A percentile compares a stretch with the other conserved stretches of the same genome.
phyloP scores from a whole-genome alignment of 805 yeast species.

The Metschnikowia reukaufii region DNA sequence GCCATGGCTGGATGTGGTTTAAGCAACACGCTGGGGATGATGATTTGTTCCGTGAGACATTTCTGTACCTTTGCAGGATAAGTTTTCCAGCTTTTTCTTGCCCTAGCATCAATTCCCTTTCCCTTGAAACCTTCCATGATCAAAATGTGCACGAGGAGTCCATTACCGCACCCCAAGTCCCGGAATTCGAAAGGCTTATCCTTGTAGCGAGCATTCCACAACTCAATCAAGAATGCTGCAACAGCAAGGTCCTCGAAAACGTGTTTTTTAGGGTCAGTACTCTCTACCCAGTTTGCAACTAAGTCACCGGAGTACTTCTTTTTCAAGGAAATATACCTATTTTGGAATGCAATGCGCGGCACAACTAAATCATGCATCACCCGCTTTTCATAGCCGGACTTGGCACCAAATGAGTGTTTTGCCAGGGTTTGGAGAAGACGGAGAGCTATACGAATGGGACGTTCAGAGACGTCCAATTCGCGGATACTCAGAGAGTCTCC shows the following conservation, averaged over 20 bases:
- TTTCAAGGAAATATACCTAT: slow-evolving; percentile 74
- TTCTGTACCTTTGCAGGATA: slow-evolving; percentile 67
- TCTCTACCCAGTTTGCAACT: slow-evolving; percentile 86
- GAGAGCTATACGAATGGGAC: slow-evolving; percentile 80
- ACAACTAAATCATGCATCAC: slow-evolving; percentile 88
- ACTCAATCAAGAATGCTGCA: slow-evolving; percentile 88
- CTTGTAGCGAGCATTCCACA: slow-evolving; percentile 59
- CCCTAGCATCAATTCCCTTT: slow-evolving; percentile 84
- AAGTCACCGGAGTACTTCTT: slow-evolving; percentile 74
- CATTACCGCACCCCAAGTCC: slow-evolving; percentile 96
- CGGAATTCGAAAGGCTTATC: slow-evolving; percentile 65
- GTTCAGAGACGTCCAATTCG: slow-evolving; percentile 46
- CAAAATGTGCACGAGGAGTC: slow-evolving; percentile 74
- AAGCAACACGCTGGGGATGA: slow-evolving; percentile 73
- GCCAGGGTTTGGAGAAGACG: slow-evolving; percentile 74
- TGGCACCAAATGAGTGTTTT: slow-evolving; percentile 82
- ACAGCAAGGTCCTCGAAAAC: slow-evolving; percentile 95
- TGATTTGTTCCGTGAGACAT: slow-evolving; percentile 68
- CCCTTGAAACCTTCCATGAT: slow-evolving; percentile 80
- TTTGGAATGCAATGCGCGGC: slow-evolving; percentile 78
- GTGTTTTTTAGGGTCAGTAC: slow-evolving; percentile 92
- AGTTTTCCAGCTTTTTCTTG: slow-evolving; percentile 80
- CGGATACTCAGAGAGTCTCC: slow-evolving; percentile 6
- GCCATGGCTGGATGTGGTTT: slow-evolving; percentile 68
- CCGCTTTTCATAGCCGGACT: slow-evolving; percentile 81